Evolutionary conservation across 192 early-diverging fungal genomes (phyloP).

Genomic region (Coemansia sp.): DNA sequence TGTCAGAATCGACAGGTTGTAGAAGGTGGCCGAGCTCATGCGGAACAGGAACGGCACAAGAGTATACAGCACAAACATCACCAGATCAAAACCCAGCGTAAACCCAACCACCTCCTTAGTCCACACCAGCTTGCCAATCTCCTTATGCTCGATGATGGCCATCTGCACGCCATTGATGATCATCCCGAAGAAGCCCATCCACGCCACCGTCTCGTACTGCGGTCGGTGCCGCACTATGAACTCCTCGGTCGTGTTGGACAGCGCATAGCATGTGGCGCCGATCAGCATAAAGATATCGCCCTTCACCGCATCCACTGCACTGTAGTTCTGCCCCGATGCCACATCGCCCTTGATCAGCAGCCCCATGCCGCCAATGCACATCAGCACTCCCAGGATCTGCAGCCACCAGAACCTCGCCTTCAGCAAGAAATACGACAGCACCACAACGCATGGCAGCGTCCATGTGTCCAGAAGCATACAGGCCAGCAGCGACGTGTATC

Average conservation of each 20-base stretch:
- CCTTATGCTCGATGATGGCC: constrained; percentile 64
- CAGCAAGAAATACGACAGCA: constrained; percentile 67
- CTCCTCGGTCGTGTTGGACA: constrained; percentile 73
- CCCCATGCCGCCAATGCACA: constrained; percentile 69
- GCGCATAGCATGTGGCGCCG: constrained; percentile 72
- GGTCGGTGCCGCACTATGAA: constrained; percentile 71
- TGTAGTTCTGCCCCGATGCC: constrained; percentile 60
- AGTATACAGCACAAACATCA: constrained; percentile 72
- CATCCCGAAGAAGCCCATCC: constrained; percentile 71
- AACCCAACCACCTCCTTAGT: constrained; percentile 58
- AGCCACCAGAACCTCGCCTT: constrained; percentile 62
- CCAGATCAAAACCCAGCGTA: constrained; percentile 64
- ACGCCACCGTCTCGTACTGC: constrained; percentile 73
- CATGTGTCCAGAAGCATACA: constrained; percentile 79
- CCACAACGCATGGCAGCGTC: constrained; percentile 72
- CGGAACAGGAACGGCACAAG: constrained; percentile 72
- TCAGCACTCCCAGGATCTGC: constrained; percentile 69
- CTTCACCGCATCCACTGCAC: constrained; percentile 57
- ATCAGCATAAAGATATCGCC: constrained; percentile 74
- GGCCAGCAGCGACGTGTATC: constrained; percentile 73
- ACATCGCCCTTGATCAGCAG: constrained; percentile 68
- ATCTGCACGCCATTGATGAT: constrained; percentile 75
- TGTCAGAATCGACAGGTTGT: constrained; percentile 75
- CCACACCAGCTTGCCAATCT: constrained; percentile 56
- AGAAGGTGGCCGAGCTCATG: constrained; percentile 69